phyloP scores from a whole-genome alignment of 140 eudicot genomes.

The Oenanthe javanica region DNA sequence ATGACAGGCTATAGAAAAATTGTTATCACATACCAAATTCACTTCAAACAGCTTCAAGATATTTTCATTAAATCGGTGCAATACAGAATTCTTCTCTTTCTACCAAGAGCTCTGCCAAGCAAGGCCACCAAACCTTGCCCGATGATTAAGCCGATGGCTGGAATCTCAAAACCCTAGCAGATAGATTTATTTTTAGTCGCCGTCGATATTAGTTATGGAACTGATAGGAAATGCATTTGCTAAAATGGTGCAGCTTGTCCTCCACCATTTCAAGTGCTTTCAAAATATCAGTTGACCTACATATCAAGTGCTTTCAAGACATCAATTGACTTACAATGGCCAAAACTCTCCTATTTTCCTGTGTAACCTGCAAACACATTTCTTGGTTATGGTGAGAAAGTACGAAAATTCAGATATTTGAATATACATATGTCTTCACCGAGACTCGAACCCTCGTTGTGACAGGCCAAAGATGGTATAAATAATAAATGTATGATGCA shows the following conservation, averaged over 20 bases:
- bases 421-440: too few species aligned
- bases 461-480: too few species aligned
- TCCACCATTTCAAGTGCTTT: too few species aligned
- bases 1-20: neutral
- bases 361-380: too few species aligned
- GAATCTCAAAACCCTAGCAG: neutral
- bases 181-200: neutral
- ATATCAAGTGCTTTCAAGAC: neutral
- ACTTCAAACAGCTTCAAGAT: neutral
- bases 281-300: neutral
- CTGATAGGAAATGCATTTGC: conserved; percentile 6
- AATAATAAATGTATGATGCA: too few species aligned
- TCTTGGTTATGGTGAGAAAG: too few species aligned
- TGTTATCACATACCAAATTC: neutral
- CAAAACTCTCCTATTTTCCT: too few species aligned
- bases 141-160: neutral
- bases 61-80: neutral
- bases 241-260: neutral
- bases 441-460: too few species aligned
- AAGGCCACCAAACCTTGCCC: neutral
- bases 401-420: too few species aligned
- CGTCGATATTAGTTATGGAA: neutral
- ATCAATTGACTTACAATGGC: neutral
- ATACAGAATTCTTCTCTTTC: neutral
- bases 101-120: neutral